phyloP scores from a whole-genome alignment of 768 basidiomycete genomes.

The Epithele typhae region DNA sequence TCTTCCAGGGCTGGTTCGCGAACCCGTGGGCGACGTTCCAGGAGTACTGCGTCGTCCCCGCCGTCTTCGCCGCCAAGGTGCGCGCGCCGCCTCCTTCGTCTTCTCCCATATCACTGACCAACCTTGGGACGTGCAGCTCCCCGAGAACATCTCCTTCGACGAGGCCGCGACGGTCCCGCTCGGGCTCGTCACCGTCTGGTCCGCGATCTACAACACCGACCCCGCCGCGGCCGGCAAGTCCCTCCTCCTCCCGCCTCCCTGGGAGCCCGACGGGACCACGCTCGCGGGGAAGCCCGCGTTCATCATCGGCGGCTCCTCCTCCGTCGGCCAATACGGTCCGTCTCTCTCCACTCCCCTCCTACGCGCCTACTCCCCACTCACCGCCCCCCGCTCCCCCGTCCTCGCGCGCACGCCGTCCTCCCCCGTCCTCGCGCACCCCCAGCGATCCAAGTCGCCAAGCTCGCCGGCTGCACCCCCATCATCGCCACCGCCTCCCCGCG shows the following conservation, averaged over 20 bases:
- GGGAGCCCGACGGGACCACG: slow-evolving; percentile 9
- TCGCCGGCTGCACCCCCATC: slow-evolving; percentile 26
- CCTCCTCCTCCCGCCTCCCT: slow-evolving; percentile 2
- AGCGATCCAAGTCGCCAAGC: slow-evolving; percentile 24
- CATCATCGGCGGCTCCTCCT: slow-evolving; percentile 25
- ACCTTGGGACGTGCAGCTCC: slow-evolving; percentile 18
- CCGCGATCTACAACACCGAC: slow-evolving; percentile 24
- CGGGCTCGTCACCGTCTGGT: slow-evolving; percentile 25
- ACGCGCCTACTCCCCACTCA: too few species aligned
- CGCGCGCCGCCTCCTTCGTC: background rate
- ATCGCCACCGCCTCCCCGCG: slow-evolving; percentile 25
- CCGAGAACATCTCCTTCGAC: slow-evolving; percentile 25
- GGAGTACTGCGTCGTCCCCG: slow-evolving; percentile 23
- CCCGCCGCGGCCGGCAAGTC: slow-evolving; percentile 9
- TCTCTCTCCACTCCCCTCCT: background rate
- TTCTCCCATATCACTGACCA: slow-evolving; percentile 9
- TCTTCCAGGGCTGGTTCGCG: slow-evolving; percentile 7
- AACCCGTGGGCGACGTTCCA: slow-evolving; percentile 17
- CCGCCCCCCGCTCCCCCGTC: background rate
- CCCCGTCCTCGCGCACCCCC: background rate
- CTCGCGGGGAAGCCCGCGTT: slow-evolving; percentile 19
- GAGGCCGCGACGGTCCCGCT: slow-evolving; percentile 28
- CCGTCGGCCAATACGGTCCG: slow-evolving; percentile 29
- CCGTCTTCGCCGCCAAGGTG: slow-evolving; percentile 22
- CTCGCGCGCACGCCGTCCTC: background rate